Evolutionary conservation across 208 protist genomes (phyloP), one percentile per base, ranked within the genome.

Genomic region (Naegleria fowleri): DNA sequence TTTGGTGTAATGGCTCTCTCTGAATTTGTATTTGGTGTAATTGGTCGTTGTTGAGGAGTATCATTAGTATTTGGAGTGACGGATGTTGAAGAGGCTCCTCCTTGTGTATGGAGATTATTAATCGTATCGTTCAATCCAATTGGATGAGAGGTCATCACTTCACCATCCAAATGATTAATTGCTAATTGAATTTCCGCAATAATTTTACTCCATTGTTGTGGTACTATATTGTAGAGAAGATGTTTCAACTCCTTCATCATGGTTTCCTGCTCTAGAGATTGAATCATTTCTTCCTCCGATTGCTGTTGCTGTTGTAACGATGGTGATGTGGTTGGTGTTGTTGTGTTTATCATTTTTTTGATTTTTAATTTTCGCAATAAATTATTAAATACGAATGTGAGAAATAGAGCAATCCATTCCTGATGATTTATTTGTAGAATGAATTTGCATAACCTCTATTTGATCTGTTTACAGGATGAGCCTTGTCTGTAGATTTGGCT

Each of bases 121-220:
- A 15, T 67, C 11, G 11, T 19, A 67, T 67, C 22, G 11, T 67
- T 29, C 55, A 67, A 29, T 29, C 19, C 11, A 22, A 29, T 15
- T 1, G 22, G 55, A 29, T 67, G 55, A 29, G 11, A 29, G 43
- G 43, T 48, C 43, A 48, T 48, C 11, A 67, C 55, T 67, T 67
- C 55, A 67, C 55, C 55, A 3, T 13, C 55, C 22, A 67, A 67
- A 67, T 29, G 55, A 67, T 29, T 29, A 67, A 67, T 29, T 29
- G 55, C 55, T 67, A 29, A 29, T 67, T 67, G 55, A 67, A 67
- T 67, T 67, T 67, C 55, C 11, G 11, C 22, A 29, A 67, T 67
- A 67, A 67, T 67, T 67, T 67, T 67, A 67, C 55, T 67, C 55
- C 55, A 67, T 67, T 67, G 55, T 67, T 67, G 55, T 67, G 55